These are phyloP conservation scores for Stagonosporopsis chrysanthemi DNA, from an alignment of 2,329 filamentous ascomycete genomes.

Conservation along the genomic window DNA sequence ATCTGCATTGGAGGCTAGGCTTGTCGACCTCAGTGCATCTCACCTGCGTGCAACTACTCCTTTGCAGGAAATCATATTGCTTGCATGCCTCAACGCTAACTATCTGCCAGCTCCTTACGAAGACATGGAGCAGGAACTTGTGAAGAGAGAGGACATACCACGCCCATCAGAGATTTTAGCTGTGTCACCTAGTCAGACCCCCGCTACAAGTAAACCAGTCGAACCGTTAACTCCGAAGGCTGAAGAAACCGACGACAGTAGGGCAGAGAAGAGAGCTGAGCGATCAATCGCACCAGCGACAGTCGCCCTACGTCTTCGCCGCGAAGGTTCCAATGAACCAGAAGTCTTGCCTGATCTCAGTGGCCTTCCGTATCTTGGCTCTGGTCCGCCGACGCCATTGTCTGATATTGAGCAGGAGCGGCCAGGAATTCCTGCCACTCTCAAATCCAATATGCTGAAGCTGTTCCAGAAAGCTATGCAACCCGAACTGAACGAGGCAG, in stretches of 20 bases:
- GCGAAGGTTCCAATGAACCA: conserved; percentile 41
- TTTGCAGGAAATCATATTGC: conserved; percentile 53
- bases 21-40: conserved; percentile 53
- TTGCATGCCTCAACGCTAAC: conserved; percentile 49
- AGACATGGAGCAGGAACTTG: conserved; percentile 9
- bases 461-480: conserved; percentile 45
- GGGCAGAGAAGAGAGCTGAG: conserved; percentile 35
- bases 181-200: conserved; percentile 20
- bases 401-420: conserved; percentile 54
- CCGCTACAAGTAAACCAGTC: conserved; percentile 26
- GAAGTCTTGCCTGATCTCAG: conserved; percentile 52
- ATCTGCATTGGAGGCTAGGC: conserved; percentile 52
- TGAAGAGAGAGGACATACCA: conserved; percentile 30
- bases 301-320: conserved; percentile 40
- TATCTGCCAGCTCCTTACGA: conserved; percentile 37
- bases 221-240: conserved; percentile 47
- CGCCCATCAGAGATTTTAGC: conserved; percentile 26
- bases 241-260: conserved; percentile 45
- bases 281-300: conserved; percentile 44
- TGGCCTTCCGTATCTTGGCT: conserved; percentile 55
- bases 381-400: conserved; percentile 53
- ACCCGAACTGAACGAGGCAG: conserved; percentile 37
- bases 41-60: conserved; percentile 54
- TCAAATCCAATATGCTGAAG: conserved; percentile 48
- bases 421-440: conserved; percentile 43